Evolutionary conservation across 1,284 basidiomycete genomes (phyloP).

Genomic region (Sphaerobolus stellatus): DNA sequence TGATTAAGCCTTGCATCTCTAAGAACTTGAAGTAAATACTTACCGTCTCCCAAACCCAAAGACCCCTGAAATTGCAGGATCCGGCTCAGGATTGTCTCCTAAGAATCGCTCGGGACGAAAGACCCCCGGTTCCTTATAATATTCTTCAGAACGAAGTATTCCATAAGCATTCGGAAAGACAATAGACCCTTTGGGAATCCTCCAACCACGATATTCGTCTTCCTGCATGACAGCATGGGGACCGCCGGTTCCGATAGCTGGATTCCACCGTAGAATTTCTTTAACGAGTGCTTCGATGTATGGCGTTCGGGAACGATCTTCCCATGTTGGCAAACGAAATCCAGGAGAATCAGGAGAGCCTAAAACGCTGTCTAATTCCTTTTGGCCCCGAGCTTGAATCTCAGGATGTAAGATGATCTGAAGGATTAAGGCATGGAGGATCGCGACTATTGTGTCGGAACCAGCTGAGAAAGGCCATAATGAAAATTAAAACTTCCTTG

Average conservation of each 20-base stretch:
- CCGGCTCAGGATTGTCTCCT: conserved; percentile 25
- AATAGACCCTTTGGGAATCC: conserved; percentile 30
- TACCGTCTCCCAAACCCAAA: conserved; percentile 21
- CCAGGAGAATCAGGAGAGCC: conserved; percentile 38
- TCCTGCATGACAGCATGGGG: conserved; percentile 29
- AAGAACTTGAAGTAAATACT: background rate
- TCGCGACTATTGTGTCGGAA: conserved; percentile 40
- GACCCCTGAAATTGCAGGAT: conserved; percentile 34
- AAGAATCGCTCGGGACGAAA: conserved; percentile 31
- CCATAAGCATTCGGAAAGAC: conserved; percentile 33
- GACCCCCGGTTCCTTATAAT: conserved; percentile 27
- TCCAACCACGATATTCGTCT: conserved; percentile 26
- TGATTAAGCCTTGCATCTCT: background rate
- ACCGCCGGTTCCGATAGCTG: conserved; percentile 42
- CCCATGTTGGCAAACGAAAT: conserved; percentile 55
- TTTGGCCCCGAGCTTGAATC: conserved; percentile 52
- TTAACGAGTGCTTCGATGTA: conserved; percentile 60
- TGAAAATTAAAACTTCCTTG: background rate
- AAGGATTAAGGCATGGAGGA: conserved; percentile 52
- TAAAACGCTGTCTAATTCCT: conserved; percentile 62
- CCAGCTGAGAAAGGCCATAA: background rate
- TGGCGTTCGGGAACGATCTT: conserved; percentile 57
- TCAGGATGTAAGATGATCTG: conserved; percentile 50
- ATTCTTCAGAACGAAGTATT: conserved; percentile 30
- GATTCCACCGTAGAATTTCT: conserved; percentile 65